Conservation (phyloP, 2,329 filamentous ascomycete genomes). For the Onygenales sp. region DNA sequence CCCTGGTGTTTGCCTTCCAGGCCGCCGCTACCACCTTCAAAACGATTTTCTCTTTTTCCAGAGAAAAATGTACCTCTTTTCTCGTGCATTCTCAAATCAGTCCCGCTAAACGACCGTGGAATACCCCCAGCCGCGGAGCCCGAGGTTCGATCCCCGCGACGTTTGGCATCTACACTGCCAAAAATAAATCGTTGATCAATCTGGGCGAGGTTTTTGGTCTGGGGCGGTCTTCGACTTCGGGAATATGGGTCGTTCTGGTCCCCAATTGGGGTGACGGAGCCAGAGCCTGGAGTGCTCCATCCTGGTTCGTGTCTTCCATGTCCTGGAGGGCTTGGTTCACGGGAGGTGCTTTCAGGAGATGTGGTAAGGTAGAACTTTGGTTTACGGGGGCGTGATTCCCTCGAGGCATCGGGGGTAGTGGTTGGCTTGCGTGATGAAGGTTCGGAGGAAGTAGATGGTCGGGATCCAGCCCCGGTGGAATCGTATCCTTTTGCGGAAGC, state of each 20-base stretch:
- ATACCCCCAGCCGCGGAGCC: slow-evolving; percentile 15
- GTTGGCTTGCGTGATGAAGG: slow-evolving; percentile 33
- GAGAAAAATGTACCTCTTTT: slow-evolving; percentile 49
- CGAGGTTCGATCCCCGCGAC: slow-evolving; percentile 45
- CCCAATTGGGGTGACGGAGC: slow-evolving; percentile 68
- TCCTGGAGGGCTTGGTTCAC: slow-evolving; percentile 55
- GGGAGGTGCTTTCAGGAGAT: slow-evolving; percentile 45
- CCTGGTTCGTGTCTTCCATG: slow-evolving; percentile 40
- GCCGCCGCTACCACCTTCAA: slow-evolving; percentile 37
- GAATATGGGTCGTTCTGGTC: slow-evolving; percentile 80
- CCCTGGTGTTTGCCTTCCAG: slow-evolving; percentile 50
- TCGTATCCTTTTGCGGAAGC: slow-evolving; percentile 20
- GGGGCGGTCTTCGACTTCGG: slow-evolving; percentile 67
- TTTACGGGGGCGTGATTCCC: slow-evolving; percentile 36
- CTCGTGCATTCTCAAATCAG: slow-evolving; percentile 34
- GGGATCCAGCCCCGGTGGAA: slow-evolving; percentile 24
- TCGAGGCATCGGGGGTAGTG: slow-evolving; percentile 36
- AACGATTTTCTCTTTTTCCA: slow-evolving; percentile 42
- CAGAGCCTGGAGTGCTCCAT: slow-evolving; percentile 51
- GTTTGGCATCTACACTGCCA: slow-evolving; percentile 59
- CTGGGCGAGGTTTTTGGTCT: slow-evolving; percentile 53
- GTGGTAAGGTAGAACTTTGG: slow-evolving; percentile 50
- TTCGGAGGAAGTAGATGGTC: slow-evolving; percentile 31
- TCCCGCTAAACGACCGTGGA: slow-evolving; percentile 40
- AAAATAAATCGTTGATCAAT: slow-evolving; percentile 82